Evolutionary conservation across 208 protist species (phyloP), one percentile per base, ranked within the genome.

Genomic region (Leishmania tarentolae): DNA sequence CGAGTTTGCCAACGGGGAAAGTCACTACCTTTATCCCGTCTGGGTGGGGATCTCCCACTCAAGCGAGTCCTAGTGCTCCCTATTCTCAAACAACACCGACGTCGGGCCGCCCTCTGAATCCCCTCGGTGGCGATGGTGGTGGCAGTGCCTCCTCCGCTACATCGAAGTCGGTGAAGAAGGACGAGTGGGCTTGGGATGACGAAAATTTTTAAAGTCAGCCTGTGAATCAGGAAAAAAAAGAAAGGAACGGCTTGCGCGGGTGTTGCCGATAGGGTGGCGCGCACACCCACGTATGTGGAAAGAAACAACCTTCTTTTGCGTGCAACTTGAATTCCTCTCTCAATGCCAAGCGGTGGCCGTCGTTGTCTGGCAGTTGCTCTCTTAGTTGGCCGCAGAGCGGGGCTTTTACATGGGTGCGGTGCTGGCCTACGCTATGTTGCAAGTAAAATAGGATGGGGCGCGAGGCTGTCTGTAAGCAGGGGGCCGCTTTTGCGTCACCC

Each of bases 101-200:
- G n/a, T 1, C 53, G 13, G 70, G 52, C 57, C 70, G 66, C 17
- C 76, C 82, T 15, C 3, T 31, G 6, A 85, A 85, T 35, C 82
- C 82, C 37, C 71, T 85, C 65, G 46, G 59, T 28, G 47, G 46
- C 21, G 53, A 0, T 28, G 66, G 47, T 24, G 66, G 47, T 31
- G 61, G 46, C 28, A 80, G 9, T n/a, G 3, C 75, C 21, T 2
- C 59, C 31, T 47, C 61, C 8, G 57, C 79, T 77, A 56, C 72
- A 0, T 31, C 79, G 56, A 35, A 52, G 65, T 44, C 65, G 19
- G 50, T 81, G 31, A 78, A 87, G 46, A 87, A 86, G 37, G 81
- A 85, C 40, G 87, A 91, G 37, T 94, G 90, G 85, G 87, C 65
- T 0, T 94, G 91, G 91, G 87, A 87, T 24, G 88, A 91, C 11